Conservation (phyloP, 495 filamentous ascomycete species). For the Neurospora africana region DNA sequence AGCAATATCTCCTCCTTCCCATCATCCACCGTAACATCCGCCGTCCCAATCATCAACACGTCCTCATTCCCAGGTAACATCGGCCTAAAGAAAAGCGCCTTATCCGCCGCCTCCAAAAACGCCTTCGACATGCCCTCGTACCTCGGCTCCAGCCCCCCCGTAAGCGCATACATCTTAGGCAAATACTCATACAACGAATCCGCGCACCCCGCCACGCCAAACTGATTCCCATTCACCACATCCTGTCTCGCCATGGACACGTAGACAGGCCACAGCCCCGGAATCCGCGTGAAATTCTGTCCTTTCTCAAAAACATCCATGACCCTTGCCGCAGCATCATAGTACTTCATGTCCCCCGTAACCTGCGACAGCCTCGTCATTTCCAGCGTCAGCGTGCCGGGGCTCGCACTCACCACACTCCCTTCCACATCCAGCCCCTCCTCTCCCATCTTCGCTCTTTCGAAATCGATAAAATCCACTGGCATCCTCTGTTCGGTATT, state of each 20-base stretch:
- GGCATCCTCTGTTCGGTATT: slow-evolving; percentile 89
- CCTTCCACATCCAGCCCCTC: slow-evolving; percentile 22
- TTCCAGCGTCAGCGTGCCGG: slow-evolving; percentile 61
- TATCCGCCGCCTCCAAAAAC: slow-evolving; percentile 54
- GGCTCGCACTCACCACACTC: slow-evolving; percentile 24
- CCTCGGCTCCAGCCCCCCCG: slow-evolving; percentile 63
- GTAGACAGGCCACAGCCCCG: slow-evolving; percentile 72
- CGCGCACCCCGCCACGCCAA: slow-evolving; percentile 62
- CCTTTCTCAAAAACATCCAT: slow-evolving; percentile 63
- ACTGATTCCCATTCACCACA: slow-evolving; percentile 33
- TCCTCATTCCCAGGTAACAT: slow-evolving; percentile 60
- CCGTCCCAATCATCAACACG: slow-evolving; percentile 55
- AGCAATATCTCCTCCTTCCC: slow-evolving; percentile 14
- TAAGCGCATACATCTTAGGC: slow-evolving; percentile 57
- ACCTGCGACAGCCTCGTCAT: slow-evolving; percentile 50
- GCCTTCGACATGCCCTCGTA: slow-evolving; percentile 68
- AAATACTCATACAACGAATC: slow-evolving; percentile 90
- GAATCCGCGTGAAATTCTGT: slow-evolving; percentile 58
- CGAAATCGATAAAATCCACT: slow-evolving; percentile 45
- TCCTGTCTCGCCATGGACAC: slow-evolving; percentile 48
- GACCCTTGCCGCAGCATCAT: slow-evolving; percentile 76
- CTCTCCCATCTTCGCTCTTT: slow-evolving; percentile 29
- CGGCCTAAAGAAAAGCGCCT: slow-evolving; percentile 64
- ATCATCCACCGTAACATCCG: slow-evolving; percentile 16
- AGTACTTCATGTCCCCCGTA: slow-evolving; percentile 78